These are phyloP conservation scores for Didymella pomorum DNA, from an alignment of 2,329 filamentous ascomycete genomes.

Conservation along the genomic window DNA sequence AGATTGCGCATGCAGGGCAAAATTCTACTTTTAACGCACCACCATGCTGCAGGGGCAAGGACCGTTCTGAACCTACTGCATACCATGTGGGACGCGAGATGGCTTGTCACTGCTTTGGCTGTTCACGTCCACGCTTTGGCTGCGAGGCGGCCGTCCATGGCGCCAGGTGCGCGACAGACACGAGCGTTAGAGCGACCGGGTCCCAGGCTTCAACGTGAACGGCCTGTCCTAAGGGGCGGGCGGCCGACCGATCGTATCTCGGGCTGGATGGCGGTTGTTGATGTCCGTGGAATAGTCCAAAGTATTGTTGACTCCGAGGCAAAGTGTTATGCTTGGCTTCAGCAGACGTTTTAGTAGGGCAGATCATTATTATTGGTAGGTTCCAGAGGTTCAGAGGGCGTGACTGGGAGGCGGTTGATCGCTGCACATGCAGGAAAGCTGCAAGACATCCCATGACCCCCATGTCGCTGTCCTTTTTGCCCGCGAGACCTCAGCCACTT, in stretches of 20 bases:
- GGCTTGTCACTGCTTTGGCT: slow-evolving; percentile 11
- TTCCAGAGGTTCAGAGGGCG: slow-evolving; percentile 6
- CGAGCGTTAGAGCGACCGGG: slow-evolving; percentile 14
- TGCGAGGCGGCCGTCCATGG: background rate
- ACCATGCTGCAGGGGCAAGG: slow-evolving; percentile 15
- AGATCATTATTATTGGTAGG: slow-evolving; percentile 9
- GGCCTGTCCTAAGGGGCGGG: slow-evolving; percentile 2
- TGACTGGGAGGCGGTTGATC: slow-evolving; percentile 11
- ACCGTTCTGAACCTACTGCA: slow-evolving; percentile 8
- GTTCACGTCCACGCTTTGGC: slow-evolving; percentile 3
- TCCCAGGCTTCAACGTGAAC: slow-evolving; percentile 13
- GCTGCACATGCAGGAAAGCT: slow-evolving; percentile 15
- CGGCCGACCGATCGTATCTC: background rate
- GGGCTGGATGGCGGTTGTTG: slow-evolving; percentile 7
- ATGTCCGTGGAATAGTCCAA: background rate
- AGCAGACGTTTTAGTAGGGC: slow-evolving; percentile 4
- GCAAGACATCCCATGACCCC: slow-evolving; percentile 23
- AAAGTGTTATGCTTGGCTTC: slow-evolving; percentile 3
- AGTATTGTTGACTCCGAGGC: slow-evolving; percentile 8
- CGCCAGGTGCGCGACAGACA: slow-evolving; percentile 9
- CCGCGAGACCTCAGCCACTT: slow-evolving; percentile 15
- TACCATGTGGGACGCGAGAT: slow-evolving; percentile 15
- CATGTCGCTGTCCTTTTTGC: slow-evolving; percentile 14
- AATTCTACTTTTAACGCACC: background rate
- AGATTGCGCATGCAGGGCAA: slow-evolving; percentile 17